A percentile compares a stretch with the other conserved stretches of the same genome.
These are phyloP conservation scores for Marasmius sp. DNA, from an alignment of 1,284 basidiomycete genomes.

Conservation along the genomic window DNA sequence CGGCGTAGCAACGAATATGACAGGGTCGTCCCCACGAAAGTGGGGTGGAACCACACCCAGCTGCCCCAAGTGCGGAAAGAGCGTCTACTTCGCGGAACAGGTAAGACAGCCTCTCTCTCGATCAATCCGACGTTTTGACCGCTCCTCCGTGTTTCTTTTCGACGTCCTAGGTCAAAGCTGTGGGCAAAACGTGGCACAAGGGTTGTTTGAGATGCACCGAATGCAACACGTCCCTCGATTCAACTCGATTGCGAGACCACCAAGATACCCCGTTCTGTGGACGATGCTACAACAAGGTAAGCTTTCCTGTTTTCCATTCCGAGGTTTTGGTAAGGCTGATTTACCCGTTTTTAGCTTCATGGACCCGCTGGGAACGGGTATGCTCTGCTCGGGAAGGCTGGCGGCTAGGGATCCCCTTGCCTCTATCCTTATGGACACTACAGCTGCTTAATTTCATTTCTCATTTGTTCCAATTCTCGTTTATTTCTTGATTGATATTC, in stretches of 20 bases:
- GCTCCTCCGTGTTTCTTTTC: not conserved
- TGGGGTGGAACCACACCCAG: conserved; percentile 49
- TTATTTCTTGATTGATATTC: not conserved
- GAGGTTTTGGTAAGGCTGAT: not conserved
- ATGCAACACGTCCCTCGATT: conserved; percentile 66
- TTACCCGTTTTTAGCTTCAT: conserved; percentile 44
- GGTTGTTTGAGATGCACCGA: conserved; percentile 71
- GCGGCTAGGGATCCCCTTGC: conserved; percentile 2
- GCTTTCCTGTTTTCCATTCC: conserved; percentile 18
- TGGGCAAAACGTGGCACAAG: conserved; percentile 76
- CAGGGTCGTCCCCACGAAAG: conserved; percentile 30
- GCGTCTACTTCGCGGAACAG: conserved; percentile 68
- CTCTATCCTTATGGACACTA: not conserved
- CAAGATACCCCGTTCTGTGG: conserved; percentile 69
- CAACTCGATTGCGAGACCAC: conserved; percentile 68
- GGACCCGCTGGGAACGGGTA: conserved; percentile 75
- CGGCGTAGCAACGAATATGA: conserved; percentile 16
- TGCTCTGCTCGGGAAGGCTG: conserved; percentile 65
- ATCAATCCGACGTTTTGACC: not conserved
- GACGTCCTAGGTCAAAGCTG: conserved; percentile 60
- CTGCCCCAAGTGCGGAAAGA: conserved; percentile 58
- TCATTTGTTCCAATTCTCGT: not conserved
- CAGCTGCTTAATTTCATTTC: not conserved
- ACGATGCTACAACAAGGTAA: conserved; percentile 71
- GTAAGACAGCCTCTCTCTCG: conserved; percentile 23